Percentiles rank a stretch among this genome's conserved stretches.
These are phyloP conservation scores for Vicia faba DNA, from an alignment of 306 rosid genomes.

Conservation along the genomic window DNA sequence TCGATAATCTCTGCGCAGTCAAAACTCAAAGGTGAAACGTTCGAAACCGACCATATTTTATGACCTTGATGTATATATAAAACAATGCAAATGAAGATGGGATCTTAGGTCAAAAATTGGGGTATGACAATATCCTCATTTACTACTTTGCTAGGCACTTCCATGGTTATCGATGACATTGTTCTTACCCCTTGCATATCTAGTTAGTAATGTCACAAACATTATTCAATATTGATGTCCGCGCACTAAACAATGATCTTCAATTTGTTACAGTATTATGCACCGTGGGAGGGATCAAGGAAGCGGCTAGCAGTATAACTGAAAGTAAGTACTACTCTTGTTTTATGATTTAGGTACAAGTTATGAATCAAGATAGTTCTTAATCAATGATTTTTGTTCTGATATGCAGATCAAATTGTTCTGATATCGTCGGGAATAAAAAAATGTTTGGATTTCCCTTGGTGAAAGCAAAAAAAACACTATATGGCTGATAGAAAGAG, in stretches of 20 bases:
- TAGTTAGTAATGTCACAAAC: slow-evolving; percentile 38
- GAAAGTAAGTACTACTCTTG: slow-evolving; percentile 37
- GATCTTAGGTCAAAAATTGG: too few relatives aligned
- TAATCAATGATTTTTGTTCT: too few relatives aligned
- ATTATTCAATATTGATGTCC: background rate
- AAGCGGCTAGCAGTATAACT: slow-evolving; percentile 43
- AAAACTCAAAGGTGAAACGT: too few relatives aligned
- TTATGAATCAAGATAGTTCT: background rate
- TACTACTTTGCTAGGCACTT: slow-evolving; percentile 72
- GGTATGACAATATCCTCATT: slow-evolving; percentile 54
- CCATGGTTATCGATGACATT: slow-evolving; percentile 89
- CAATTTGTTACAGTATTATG: background rate
- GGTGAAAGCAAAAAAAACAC: too few relatives aligned
- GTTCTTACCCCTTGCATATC: slow-evolving; percentile 79
- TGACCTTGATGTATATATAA: too few relatives aligned
- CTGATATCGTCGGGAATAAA: slow-evolving; percentile 64
- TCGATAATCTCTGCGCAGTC: too few relatives aligned
- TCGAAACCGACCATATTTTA: too few relatives aligned
- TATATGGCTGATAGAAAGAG: too few relatives aligned
- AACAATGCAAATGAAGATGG: too few relatives aligned
- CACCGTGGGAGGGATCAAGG: slow-evolving; percentile 71
- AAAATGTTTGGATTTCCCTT: too few relatives aligned
- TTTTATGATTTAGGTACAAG: background rate
- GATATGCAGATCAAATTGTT: slow-evolving; percentile 51
- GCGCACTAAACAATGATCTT: background rate